Evolutionary conservation across 305 asterid genomes (phyloP).

Genomic region (Fraxinus velutina): DNA sequence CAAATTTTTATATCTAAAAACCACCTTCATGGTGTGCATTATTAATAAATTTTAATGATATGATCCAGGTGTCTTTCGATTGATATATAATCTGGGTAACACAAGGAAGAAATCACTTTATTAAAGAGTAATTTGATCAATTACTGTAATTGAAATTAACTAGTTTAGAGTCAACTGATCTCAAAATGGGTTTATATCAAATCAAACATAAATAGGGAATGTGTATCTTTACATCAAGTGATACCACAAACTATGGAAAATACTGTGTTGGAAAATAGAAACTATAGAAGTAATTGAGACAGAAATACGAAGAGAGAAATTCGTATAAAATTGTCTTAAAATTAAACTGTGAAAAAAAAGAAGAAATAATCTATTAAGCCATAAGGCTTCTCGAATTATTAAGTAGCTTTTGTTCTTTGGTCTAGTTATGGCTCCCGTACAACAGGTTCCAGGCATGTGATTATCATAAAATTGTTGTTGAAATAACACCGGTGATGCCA

Average conservation of each 20-base stretch:
- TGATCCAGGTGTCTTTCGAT: neutral
- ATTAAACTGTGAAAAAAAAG: neutral
- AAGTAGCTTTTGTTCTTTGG: neutral
- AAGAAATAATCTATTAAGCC: neutral
- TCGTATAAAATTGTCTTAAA: neutral
- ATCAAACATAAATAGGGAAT: neutral
- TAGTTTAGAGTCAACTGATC: neutral
- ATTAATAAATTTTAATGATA: neutral
- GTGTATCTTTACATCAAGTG: neutral
- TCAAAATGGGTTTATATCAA: neutral
- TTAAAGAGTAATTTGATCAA: neutral
- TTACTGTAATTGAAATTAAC: neutral
- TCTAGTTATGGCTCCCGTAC: neutral
- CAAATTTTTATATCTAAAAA: neutral
- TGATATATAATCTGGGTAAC: neutral
- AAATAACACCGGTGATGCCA: neutral
- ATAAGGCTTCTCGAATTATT: neutral
- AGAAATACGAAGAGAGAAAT: neutral
- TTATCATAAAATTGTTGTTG: neutral
- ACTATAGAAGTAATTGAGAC: neutral
- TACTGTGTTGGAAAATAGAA: neutral
- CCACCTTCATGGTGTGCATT: neutral
- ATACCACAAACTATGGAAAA: neutral
- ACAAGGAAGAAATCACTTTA: neutral
- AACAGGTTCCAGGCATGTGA: neutral